Conservation (phyloP, 2,329 filamentous ascomycete species). For the Colletotrichum incanum region DNA sequence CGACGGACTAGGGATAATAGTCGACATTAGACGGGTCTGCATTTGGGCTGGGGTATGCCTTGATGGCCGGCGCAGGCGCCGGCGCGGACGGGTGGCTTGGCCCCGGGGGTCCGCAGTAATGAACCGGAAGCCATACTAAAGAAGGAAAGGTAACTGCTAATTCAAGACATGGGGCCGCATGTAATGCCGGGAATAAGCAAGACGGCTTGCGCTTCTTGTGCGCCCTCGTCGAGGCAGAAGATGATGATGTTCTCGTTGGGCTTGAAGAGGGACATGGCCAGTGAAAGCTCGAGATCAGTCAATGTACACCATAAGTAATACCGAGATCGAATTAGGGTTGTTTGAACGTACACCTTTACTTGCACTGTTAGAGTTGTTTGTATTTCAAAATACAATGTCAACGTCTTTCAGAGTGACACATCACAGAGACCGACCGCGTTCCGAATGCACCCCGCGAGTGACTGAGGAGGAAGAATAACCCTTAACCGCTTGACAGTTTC, state of each 20-base stretch:
- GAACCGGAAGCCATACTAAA: conserved; percentile 15
- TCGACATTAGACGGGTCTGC: conserved; percentile 19
- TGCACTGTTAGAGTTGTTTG: not conserved
- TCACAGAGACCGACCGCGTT: not conserved
- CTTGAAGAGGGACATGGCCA: conserved; percentile 24
- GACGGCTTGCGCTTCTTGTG: not conserved
- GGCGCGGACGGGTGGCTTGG: conserved; percentile 27
- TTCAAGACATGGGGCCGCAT: conserved; percentile 30
- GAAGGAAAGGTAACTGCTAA: conserved; percentile 30
- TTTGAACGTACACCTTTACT: not conserved
- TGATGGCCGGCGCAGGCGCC: conserved; percentile 13
- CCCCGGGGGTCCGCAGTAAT: conserved; percentile 29
- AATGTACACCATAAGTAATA: too few species aligned
- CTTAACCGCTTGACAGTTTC: not conserved
- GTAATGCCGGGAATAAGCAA: conserved; percentile 21
- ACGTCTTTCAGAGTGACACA: not conserved
- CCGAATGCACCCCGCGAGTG: not conserved
- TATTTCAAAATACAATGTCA: not conserved
- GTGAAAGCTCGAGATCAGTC: too few species aligned
- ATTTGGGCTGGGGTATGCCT: conserved; percentile 14
- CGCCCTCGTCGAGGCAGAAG: conserved; percentile 31
- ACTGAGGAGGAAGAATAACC: not conserved
- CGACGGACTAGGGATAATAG: conserved; percentile 35
- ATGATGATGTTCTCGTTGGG: conserved; percentile 26
- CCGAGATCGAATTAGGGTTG: not conserved